A percentile compares a stretch with the other conserved stretches of the same genome.
Conservation (phyloP, 805 yeast species). For the Metschnikowia lunata region DNA sequence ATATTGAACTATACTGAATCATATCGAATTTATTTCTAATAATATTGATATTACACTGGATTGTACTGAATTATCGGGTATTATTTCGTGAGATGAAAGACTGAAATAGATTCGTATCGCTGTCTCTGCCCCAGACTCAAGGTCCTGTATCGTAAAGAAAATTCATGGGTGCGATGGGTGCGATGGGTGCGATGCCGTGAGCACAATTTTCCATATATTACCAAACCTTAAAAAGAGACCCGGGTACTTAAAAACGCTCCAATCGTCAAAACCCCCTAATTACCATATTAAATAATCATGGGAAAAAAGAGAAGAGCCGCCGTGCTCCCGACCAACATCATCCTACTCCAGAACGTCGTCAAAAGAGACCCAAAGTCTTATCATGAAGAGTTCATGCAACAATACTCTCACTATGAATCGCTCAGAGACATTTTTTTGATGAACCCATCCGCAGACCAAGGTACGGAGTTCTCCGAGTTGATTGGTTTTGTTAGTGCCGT, state of each 20-base stretch:
- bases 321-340: constrained; percentile 85
- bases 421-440: constrained; percentile 79
- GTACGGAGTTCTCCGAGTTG: constrained; percentile 66
- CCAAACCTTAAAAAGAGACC: neutral
- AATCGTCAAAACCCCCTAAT: neutral
- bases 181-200: constrained; percentile 14
- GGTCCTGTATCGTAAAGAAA: too few species aligned
- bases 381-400: constrained; percentile 89
- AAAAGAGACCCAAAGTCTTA: constrained; percentile 93
- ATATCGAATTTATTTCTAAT: too few species aligned
- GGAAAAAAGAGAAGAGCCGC: constrained; percentile 89
- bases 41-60: too few species aligned
- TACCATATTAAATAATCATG: constrained; percentile 42
- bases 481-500: constrained; percentile 92
- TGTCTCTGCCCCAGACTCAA: too few species aligned
- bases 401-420: constrained; percentile 88
- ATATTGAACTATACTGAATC: too few species aligned
- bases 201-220: neutral
- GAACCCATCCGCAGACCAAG: constrained; percentile 47
- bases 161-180: constrained; percentile 14
- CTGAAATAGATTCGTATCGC: too few species aligned
- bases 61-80: too few species aligned
- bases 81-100: too few species aligned
- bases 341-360: constrained; percentile 84
- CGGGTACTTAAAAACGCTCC: neutral